These are phyloP conservation scores for Austroboletus niveus DNA, from an alignment of 1,284 basidiomycete species.

Conservation along the genomic window DNA sequence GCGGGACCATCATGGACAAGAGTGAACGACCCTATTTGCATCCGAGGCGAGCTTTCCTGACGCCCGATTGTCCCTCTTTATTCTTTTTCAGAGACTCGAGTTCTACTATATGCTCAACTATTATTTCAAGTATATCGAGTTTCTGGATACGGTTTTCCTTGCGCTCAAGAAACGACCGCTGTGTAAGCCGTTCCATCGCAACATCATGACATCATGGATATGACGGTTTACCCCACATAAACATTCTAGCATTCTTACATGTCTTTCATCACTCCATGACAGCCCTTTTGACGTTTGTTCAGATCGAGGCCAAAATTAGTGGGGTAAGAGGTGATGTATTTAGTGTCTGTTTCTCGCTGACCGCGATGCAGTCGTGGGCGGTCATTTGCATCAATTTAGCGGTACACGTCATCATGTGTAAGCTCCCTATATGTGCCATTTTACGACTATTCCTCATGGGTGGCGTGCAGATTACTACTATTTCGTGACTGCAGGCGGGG, in stretches of 20 bases:
- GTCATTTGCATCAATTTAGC: conserved; percentile 88
- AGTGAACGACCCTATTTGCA: conserved; percentile 44
- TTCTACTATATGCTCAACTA: conserved; percentile 98
- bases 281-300: conserved; percentile 89
- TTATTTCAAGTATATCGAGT: conserved; percentile 92
- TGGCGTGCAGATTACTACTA: conserved; percentile 84
- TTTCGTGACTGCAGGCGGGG: conserved; percentile 60
- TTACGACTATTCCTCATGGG: neutral
- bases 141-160: conserved; percentile 93
- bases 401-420: conserved; percentile 98
- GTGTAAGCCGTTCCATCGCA: conserved; percentile 47
- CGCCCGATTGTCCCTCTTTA: neutral
- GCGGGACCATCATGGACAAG: conserved; percentile 76
- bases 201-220: neutral
- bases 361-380: conserved; percentile 77
- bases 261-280: conserved; percentile 98
- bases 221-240: neutral
- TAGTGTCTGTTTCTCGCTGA: conserved; percentile 12
- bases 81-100: conserved; percentile 62
- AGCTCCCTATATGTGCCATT: conserved; percentile 31
- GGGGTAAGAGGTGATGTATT: conserved; percentile 51
- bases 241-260: conserved; percentile 81
- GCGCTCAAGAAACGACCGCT: conserved; percentile 97
- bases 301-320: conserved; percentile 86
- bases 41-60: conserved; percentile 7